phyloP scores from a whole-genome alignment of 1,284 basidiomycete species.

The Xanthoconium separans region DNA sequence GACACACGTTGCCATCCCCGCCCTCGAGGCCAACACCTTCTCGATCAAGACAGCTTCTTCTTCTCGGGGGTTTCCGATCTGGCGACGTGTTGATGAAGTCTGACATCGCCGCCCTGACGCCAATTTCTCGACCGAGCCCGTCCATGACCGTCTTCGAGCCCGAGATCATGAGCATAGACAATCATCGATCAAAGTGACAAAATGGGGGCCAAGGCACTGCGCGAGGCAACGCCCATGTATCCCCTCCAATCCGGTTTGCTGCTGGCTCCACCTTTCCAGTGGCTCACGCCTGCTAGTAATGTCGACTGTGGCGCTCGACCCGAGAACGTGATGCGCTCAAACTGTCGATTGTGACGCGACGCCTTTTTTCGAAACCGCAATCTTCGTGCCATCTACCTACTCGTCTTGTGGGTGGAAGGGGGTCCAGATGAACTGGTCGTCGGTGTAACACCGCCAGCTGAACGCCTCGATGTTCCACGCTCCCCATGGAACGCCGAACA shows the following conservation, averaged over 20 bases:
- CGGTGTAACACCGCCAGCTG: not conserved
- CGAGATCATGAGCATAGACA: not conserved
- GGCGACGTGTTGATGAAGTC: not conserved
- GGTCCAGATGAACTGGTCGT: not conserved
- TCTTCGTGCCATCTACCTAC: not conserved
- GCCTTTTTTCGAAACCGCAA: too few species aligned
- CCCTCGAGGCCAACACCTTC: not conserved
- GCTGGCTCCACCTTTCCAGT: not conserved
- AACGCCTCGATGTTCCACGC: not conserved
- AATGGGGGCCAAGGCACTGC: not conserved
- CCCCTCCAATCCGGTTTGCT: not conserved
- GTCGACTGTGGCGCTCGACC: not conserved
- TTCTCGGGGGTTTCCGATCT: not conserved
- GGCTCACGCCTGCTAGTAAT: not conserved
- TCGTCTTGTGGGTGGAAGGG: not conserved
- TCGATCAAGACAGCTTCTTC: not conserved
- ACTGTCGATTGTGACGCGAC: not conserved
- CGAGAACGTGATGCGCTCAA: not conserved
- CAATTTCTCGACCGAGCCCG: not conserved
- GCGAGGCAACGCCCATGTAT: not conserved
- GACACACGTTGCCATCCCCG: conserved; percentile 4
- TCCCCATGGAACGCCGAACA: not conserved
- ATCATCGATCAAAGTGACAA: not conserved
- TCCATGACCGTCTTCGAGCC: not conserved
- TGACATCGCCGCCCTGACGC: not conserved